Evolutionary conservation across 2,329 filamentous ascomycete species (phyloP), one percentile per base, ranked within the genome.

Genomic region (Tolypocladium paradoxum): DNA sequence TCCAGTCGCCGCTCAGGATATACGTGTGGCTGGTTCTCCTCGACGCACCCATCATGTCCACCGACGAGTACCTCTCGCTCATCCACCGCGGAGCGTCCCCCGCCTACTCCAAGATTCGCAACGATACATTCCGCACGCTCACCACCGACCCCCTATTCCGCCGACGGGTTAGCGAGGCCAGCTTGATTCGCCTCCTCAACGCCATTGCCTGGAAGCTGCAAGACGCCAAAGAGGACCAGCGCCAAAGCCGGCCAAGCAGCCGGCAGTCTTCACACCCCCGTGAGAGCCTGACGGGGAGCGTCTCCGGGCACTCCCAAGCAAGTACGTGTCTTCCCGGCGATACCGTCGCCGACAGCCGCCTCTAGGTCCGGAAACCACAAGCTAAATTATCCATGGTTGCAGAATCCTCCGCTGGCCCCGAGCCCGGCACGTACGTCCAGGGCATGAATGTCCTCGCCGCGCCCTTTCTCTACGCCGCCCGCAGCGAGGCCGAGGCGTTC

Each of bases 391-490:
- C 84, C 79, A 0, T 82, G 85, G 77, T 83, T 56, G 78, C 85
- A 59, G 82, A 85, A 57, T 74, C 75, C 7, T 79, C 78, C 54
- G 64, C 68, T 22, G 75, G 73, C 3, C 72, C 74, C 34, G 85
- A 89, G 61, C 81, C 88, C 12, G 89, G 90, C 34, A 91, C 88
- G 40, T 99, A 99, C 63, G 92, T 99, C 2, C 93, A 99, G 70
- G 93, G 93, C 60, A 97, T 99, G 92, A 99, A 99, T 66, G 93
- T 99, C 40, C 81, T 99, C 18, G 92, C 91, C 11, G 93, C 93
- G 1, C 93, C 93, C 0, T 96, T 99, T 65, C 77, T 99, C 47
- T 99, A 99, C 68, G 90, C 90, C 6, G 91, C 93, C 1, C 85
- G 90, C 54, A 96, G 90, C 67, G 93, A 99, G 72, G 87, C 91